phyloP scores from a whole-genome alignment of 2,329 filamentous ascomycete species.

The Colletotrichum paranaense region DNA sequence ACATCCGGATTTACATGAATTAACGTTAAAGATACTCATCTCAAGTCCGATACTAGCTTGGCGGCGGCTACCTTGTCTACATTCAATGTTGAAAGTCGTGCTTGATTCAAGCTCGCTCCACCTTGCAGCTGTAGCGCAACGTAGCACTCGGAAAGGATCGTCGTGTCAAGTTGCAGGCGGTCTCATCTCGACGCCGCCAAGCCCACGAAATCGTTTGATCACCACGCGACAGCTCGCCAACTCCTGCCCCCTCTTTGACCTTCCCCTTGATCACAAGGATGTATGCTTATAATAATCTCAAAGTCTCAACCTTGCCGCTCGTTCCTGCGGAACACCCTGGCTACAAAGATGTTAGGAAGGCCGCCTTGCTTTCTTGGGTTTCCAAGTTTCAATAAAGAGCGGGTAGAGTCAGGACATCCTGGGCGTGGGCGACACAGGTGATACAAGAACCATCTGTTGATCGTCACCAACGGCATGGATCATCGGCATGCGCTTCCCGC shows the following conservation, averaged over 20 bases:
- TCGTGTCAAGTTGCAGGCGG: slow-evolving; percentile 24
- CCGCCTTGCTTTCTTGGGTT: background rate
- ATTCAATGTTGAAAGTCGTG: background rate
- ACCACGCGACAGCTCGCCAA: slow-evolving; percentile 25
- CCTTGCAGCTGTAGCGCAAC: background rate
- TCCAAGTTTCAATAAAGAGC: background rate
- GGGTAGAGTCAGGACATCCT: background rate
- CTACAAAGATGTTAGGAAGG: background rate
- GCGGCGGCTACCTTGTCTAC: background rate
- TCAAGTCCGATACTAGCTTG: background rate
- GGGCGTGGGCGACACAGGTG: background rate
- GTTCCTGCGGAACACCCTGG: background rate
- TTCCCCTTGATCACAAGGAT: slow-evolving; percentile 1
- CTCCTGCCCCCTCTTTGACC: slow-evolving; percentile 10
- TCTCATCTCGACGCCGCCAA: slow-evolving; percentile 24
- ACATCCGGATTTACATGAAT: background rate
- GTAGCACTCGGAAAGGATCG: background rate
- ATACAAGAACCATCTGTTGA: background rate
- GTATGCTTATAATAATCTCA: slow-evolving; percentile 16
- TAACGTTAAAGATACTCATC: background rate
- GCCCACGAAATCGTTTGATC: slow-evolving; percentile 14
- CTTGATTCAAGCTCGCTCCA: background rate
- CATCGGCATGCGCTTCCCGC: background rate
- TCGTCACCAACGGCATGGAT: background rate
- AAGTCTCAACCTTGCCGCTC: background rate